Conservation (phyloP, 768 basidiomycete species). For the Boletus subcaerulescens region DNA sequence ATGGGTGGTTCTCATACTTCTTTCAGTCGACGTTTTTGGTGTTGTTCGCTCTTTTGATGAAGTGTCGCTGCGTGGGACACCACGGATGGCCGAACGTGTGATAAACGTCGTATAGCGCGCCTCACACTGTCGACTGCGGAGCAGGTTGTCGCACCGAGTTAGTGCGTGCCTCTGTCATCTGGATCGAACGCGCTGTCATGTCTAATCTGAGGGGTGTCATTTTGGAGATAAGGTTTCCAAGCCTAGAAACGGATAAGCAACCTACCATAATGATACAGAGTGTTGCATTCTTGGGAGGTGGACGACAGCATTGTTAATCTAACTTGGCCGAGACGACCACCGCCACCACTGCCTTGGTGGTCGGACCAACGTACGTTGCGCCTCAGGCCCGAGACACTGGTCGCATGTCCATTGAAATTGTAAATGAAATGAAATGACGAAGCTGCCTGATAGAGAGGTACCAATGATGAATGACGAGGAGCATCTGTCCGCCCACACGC, state of each 20-base stretch:
- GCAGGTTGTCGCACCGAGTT: neutral
- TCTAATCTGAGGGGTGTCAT: neutral
- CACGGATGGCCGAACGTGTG: conserved; percentile 2
- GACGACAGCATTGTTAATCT: conserved; percentile 1
- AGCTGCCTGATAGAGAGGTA: conserved; percentile 13
- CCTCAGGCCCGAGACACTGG: conserved; percentile 1
- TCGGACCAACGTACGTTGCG: conserved; percentile 14
- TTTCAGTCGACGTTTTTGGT: conserved; percentile 7
- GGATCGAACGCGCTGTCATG: conserved; percentile 3
- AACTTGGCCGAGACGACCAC: neutral
- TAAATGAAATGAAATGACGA: conserved; percentile 15
- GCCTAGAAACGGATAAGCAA: neutral
- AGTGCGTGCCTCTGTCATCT: neutral
- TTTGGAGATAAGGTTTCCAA: neutral
- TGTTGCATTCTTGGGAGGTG: conserved; percentile 4
- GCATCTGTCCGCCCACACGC: conserved; percentile 10
- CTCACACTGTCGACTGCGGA: neutral
- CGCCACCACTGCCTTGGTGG: conserved; percentile 21
- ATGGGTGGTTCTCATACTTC: conserved; percentile 10
- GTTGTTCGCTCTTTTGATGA: conserved; percentile 3
- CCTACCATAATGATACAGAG: neutral
- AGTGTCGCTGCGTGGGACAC: conserved; percentile 1
- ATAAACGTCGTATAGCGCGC: neutral
- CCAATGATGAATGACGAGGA: conserved; percentile 7
- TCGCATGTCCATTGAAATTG: neutral